Conservation (phyloP, 768 basidiomycete species). For the Kwoniella shandongensis region DNA sequence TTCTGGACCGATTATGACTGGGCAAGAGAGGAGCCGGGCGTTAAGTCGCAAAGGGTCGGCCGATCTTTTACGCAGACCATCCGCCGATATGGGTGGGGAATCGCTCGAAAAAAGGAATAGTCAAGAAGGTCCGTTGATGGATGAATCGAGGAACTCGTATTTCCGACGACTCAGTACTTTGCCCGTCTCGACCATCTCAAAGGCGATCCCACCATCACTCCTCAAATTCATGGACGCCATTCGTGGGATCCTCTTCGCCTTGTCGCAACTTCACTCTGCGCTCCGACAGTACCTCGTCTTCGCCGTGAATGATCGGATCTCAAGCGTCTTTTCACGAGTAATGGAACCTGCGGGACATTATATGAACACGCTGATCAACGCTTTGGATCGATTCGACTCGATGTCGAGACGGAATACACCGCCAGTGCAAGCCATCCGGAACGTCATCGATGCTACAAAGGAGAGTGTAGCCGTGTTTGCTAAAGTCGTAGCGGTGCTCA, state of each 20-base stretch:
- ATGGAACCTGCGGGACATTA: slow-evolving; percentile 79
- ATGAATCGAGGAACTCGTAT: slow-evolving; percentile 83
- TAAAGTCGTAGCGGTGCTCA: slow-evolving; percentile 81
- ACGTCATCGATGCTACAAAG: slow-evolving; percentile 76
- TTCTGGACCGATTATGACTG: slow-evolving; percentile 6
- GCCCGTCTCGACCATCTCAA: slow-evolving; percentile 63
- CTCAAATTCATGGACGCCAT: slow-evolving; percentile 77
- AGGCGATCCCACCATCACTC: slow-evolving; percentile 69
- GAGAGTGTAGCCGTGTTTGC: slow-evolving; percentile 80
- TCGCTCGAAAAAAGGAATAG: slow-evolving; percentile 15
- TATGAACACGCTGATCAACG: slow-evolving; percentile 78
- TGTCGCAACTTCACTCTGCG: slow-evolving; percentile 86
- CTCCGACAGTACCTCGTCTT: slow-evolving; percentile 83
- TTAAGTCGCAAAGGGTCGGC: slow-evolving; percentile 30
- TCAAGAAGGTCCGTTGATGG: slow-evolving; percentile 56
- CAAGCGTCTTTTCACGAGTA: slow-evolving; percentile 76
- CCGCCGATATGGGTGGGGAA: slow-evolving; percentile 18
- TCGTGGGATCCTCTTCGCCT: slow-evolving; percentile 84
- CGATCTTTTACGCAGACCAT: slow-evolving; percentile 34
- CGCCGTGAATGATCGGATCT: slow-evolving; percentile 76
- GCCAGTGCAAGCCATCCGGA: slow-evolving; percentile 69
- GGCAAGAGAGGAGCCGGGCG: slow-evolving; percentile 7
- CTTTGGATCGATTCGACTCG: slow-evolving; percentile 87
- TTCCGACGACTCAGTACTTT: slow-evolving; percentile 86
- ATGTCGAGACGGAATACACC: slow-evolving; percentile 68